These are phyloP conservation scores for Pythium coloratum DNA, from an alignment of 352 stramenopile genomes.

Conservation along the genomic window DNA sequence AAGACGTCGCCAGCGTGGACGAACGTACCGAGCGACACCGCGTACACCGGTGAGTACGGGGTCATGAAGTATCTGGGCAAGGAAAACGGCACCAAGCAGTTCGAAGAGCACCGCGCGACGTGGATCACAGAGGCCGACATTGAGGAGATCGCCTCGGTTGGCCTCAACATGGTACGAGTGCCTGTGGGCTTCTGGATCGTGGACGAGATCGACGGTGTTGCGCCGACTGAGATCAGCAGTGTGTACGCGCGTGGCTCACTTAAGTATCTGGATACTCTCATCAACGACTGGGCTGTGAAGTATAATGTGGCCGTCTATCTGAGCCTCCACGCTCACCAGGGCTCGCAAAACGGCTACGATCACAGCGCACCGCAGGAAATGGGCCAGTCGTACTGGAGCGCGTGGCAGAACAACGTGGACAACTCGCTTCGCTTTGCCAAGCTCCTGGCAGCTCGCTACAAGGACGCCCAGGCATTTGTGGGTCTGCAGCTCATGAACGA, in stretches of 20 bases:
- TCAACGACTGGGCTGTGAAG: conserved; percentile 49
- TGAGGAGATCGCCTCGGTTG: conserved; percentile 26
- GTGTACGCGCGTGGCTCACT: conserved; percentile 31
- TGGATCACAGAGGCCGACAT: conserved; percentile 42
- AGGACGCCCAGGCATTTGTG: conserved; percentile 42
- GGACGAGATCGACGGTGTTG: conserved; percentile 8
- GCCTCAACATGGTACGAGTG: conserved; percentile 34
- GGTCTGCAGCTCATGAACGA: conserved; percentile 61
- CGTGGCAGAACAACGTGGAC: conserved; percentile 19
- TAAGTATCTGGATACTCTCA: conserved; percentile 53
- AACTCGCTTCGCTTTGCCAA: conserved; percentile 40
- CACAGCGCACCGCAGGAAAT: conserved; percentile 37
- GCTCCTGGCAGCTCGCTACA: conserved; percentile 47
- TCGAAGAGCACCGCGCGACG: background rate
- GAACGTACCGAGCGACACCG: conserved; percentile 19
- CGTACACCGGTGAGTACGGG: conserved; percentile 25
- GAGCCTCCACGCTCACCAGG: conserved; percentile 52
- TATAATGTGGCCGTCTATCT: conserved; percentile 57
- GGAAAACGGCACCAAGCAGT: background rate
- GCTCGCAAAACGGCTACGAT: conserved; percentile 60
- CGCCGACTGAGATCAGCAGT: background rate
- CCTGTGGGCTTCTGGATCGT: conserved; percentile 64
- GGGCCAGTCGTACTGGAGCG: conserved; percentile 27
- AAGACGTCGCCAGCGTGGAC: conserved; percentile 55
- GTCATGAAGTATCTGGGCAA: background rate